Conservation (phyloP, 257 asterid genomes). For the Misopates orontium region DNA sequence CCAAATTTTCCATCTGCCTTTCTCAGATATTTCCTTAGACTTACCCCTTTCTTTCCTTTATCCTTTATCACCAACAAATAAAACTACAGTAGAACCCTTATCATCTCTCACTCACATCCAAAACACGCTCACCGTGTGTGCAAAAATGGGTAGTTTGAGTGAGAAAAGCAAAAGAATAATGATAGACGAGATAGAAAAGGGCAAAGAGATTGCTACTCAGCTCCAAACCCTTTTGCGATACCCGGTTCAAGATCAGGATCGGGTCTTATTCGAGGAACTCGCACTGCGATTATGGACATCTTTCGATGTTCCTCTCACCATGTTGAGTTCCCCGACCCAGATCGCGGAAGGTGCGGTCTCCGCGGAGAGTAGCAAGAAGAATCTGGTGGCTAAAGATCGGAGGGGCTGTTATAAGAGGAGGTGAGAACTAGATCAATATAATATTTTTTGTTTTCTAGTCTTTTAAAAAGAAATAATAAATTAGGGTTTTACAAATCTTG, state of each 20-base stretch:
- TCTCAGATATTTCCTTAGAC: conserved; percentile 30
- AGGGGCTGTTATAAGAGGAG: conserved; percentile 76
- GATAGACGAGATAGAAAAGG: conserved; percentile 39
- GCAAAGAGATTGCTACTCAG: conserved; percentile 38
- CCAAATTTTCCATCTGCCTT: conserved; percentile 25
- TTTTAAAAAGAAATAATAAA: too few relatives aligned
- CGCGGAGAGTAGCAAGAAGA: conserved; percentile 36
- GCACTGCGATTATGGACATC: conserved; percentile 41
- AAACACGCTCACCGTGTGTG: too few relatives aligned
- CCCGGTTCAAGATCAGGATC: conserved; percentile 18
- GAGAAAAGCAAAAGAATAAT: conserved; percentile 29
- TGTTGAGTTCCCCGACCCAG: conserved; percentile 35
- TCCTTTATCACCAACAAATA: background rate
- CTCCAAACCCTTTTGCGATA: conserved; percentile 45
- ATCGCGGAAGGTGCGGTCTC: conserved; percentile 38
- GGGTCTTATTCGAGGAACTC: conserved; percentile 32
- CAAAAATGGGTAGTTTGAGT: background rate
- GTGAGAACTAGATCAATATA: conserved; percentile 28
- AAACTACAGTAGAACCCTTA: background rate
- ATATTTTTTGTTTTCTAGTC: too few relatives aligned
- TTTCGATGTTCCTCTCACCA: conserved; percentile 41
- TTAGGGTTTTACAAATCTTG: too few relatives aligned
- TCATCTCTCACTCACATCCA: background rate
- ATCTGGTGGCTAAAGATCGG: conserved; percentile 41
- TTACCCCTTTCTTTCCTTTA: conserved; percentile 39